Evolutionary conservation across 2,329 filamentous ascomycete species (phyloP).

Genomic region (Pseudocercospora pini-densiflorae): DNA sequence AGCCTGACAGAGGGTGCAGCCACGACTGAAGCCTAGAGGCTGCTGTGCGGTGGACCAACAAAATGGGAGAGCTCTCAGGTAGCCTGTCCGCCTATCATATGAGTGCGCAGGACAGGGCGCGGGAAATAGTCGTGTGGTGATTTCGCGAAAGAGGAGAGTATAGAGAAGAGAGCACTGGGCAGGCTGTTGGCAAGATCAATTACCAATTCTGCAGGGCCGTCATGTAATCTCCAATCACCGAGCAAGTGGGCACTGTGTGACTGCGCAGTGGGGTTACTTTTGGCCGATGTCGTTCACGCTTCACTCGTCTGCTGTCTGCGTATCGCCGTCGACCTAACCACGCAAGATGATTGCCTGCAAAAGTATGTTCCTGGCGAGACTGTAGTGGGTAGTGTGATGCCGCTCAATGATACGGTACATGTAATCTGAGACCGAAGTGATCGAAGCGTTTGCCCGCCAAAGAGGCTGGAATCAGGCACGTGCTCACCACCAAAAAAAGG

Average conservation of each 20-base stretch:
- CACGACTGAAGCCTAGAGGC: neutral
- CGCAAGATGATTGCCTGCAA: too few relatives aligned
- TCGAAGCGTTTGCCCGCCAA: too few relatives aligned
- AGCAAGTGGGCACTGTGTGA: neutral
- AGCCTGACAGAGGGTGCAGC: neutral
- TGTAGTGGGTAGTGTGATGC: too few relatives aligned
- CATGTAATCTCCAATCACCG: conserved; percentile 12
- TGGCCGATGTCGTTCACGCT: conserved; percentile 6
- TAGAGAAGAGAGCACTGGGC: neutral
- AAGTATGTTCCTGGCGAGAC: too few relatives aligned
- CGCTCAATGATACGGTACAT: too few relatives aligned
- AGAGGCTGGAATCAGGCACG: neutral
- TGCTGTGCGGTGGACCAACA: neutral
- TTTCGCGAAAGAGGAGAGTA: neutral
- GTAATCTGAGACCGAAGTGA: too few relatives aligned
- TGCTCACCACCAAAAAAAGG: neutral
- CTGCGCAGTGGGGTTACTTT: neutral
- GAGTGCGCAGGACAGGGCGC: too few relatives aligned
- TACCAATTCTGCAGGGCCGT: conserved; percentile 15
- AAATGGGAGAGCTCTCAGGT: too few relatives aligned
- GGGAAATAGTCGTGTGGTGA: too few relatives aligned
- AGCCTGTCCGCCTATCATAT: too few relatives aligned
- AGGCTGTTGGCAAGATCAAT: conserved; percentile 13
- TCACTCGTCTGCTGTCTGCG: too few relatives aligned
- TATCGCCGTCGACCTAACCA: too few relatives aligned